Conservation (phyloP, 345 rosid genomes). For the Balakata baccata region DNA sequence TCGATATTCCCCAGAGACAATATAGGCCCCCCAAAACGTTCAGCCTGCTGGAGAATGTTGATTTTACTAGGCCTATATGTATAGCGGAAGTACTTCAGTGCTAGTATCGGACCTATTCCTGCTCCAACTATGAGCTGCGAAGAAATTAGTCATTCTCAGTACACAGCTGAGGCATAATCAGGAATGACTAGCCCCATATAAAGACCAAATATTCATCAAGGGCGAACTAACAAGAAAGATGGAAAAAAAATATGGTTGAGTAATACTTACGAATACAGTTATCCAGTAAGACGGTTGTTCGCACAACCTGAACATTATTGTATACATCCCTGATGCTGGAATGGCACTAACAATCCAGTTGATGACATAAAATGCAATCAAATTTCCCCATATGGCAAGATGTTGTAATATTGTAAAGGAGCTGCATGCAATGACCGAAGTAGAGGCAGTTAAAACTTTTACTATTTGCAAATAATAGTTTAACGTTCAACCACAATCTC, state of each 20-base stretch:
- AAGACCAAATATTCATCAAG: neutral
- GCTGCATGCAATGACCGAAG: constrained; percentile 45
- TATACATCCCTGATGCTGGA: constrained; percentile 89
- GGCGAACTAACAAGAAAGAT: neutral
- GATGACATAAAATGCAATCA: constrained; percentile 66
- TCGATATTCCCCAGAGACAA: constrained; percentile 77
- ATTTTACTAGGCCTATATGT: constrained; percentile 91
- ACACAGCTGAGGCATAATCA: neutral
- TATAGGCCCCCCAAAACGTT: constrained; percentile 89
- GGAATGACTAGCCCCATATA: neutral
- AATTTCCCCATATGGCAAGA: constrained; percentile 92
- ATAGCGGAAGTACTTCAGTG: constrained; percentile 77
- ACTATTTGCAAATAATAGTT: neutral
- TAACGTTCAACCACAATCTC: neutral
- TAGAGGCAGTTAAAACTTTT: constrained; percentile 1
- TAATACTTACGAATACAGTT: constrained; percentile 68
- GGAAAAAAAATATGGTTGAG: neutral
- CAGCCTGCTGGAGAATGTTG: constrained; percentile 90
- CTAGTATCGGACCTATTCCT: constrained; percentile 86
- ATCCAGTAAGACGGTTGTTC: constrained; percentile 84
- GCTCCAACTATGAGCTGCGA: constrained; percentile 83
- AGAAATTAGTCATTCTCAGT: neutral
- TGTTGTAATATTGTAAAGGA: constrained; percentile 84
- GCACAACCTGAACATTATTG: constrained; percentile 91
- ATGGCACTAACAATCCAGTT: constrained; percentile 82